Percentiles rank a stretch among this genome's conserved stretches.
phyloP scores from a whole-genome alignment of 495 filamentous ascomycete genomes.

The Immersiella caudata region DNA sequence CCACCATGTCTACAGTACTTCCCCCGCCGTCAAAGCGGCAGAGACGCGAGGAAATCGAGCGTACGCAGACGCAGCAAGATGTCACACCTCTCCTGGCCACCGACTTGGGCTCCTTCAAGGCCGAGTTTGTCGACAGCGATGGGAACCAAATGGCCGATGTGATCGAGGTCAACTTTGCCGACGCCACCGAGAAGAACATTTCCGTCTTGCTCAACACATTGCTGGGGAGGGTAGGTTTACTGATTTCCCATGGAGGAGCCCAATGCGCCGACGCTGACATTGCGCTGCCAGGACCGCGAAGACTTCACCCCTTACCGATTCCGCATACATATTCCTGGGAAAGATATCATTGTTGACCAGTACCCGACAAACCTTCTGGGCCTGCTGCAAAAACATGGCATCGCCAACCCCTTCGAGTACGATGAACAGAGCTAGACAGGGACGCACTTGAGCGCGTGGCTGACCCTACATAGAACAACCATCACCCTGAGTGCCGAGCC shows the following conservation, averaged over 20 bases:
- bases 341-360: slow-evolving; percentile 67
- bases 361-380: slow-evolving; percentile 62
- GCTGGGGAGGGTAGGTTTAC: slow-evolving; percentile 69
- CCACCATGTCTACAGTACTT: slow-evolving; percentile 77
- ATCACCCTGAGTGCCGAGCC: slow-evolving; percentile 81
- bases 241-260: background rate
- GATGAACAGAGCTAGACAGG: no score
- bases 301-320: slow-evolving; percentile 90
- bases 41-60: slow-evolving; percentile 72
- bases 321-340: slow-evolving; percentile 64
- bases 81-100: slow-evolving; percentile 66
- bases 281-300: slow-evolving; percentile 56
- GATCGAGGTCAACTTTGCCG: slow-evolving; percentile 79
- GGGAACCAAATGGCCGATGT: slow-evolving; percentile 64
- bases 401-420: slow-evolving; percentile 51
- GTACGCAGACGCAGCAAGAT: slow-evolving; percentile 74
- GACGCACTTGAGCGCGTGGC: background rate
- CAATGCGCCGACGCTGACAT: background rate
- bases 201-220: slow-evolving; percentile 89
- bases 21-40: slow-evolving; percentile 94
- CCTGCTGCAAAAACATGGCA: slow-evolving; percentile 52
- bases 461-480: slow-evolving; percentile 37
- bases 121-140: slow-evolving; percentile 86
- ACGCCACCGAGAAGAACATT: slow-evolving; percentile 87
- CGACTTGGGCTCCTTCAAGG: slow-evolving; percentile 75